Evolutionary conservation across 192 early-diverging fungal species (phyloP), one percentile per base, ranked within the genome.

Genomic region (Backusella westeae): DNA sequence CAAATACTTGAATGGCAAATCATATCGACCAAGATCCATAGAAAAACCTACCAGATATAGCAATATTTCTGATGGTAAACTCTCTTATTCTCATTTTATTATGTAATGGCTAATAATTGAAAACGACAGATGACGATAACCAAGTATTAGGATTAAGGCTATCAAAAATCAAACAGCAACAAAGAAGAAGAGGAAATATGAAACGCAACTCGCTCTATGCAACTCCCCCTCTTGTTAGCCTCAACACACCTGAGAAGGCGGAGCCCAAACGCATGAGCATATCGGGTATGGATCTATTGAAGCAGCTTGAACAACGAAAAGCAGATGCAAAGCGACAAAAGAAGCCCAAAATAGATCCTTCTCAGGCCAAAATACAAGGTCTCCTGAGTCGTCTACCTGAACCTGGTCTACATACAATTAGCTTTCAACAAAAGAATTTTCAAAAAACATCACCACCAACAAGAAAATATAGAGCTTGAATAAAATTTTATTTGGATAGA

Each of bases 401-500:
- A 65, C 53, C 69, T 9, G 75, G 75, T 12, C 46, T 69, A 4
- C 69, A 77, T 17, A 77, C 69, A 10, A 42, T 77, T 29, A 69
- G 52, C 9, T 77, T 77, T 49, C 75, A 77, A 52, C 75, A 77
- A n/a, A 69, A 76, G 44, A 71, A 80, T 26, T 59, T 59, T 26
- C 56, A 59, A 26, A 12, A 21, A 8, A 59, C 9, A 59, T 4
- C 23, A 9, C 19, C 19, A 32, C 1, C 29, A 32, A 32, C 29
- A 59, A 59, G 56, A 59, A 59, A 59, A 29, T 14, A 59, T 26
- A 59, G 56, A 59, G 9, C 56, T 12, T 59, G 1, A 56, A 21
- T 8, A 59, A 12, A 59, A 59, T 0, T 59, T 59, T 59, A 26
- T 59, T 26, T 59, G 12, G 7, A 26, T 26, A 97, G 94, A 82